These are phyloP conservation scores for Ceratocystis ficicola DNA, from an alignment of 2,329 filamentous ascomycete species.

Conservation along the genomic window DNA sequence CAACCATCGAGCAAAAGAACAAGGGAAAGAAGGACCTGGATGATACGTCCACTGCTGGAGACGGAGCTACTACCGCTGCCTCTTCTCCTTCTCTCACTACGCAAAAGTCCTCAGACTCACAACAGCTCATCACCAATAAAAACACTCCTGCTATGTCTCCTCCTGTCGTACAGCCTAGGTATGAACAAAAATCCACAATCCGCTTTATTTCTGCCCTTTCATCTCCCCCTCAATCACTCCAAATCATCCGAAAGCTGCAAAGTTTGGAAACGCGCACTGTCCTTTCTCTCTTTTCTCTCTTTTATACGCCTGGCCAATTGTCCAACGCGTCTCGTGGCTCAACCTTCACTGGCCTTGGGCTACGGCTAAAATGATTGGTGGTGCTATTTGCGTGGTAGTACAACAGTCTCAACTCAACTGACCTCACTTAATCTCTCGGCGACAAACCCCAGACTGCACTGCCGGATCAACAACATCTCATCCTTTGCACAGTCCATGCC, in stretches of 20 bases:
- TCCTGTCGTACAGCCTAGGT: neutral
- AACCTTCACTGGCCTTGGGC: neutral
- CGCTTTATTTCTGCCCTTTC: neutral
- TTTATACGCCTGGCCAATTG: neutral
- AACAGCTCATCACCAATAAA: neutral
- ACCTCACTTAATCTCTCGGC: neutral
- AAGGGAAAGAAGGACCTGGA: neutral
- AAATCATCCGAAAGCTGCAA: neutral
- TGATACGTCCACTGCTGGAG: neutral
- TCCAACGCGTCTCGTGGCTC: neutral
- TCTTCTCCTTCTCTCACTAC: neutral
- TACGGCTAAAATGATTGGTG: neutral
- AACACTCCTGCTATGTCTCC: neutral
- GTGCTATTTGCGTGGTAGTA: neutral
- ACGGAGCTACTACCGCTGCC: neutral
- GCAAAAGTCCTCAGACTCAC: neutral
- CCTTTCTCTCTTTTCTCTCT: neutral
- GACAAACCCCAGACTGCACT: too few species aligned
- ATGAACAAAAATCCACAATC: neutral
- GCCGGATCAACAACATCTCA: too few species aligned
- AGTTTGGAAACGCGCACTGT: neutral
- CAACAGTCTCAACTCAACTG: neutral
- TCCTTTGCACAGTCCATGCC: neutral
- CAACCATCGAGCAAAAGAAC: neutral
- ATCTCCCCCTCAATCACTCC: neutral